Conservation (phyloP, 768 basidiomycete genomes). For the Calvatia gigantea region DNA sequence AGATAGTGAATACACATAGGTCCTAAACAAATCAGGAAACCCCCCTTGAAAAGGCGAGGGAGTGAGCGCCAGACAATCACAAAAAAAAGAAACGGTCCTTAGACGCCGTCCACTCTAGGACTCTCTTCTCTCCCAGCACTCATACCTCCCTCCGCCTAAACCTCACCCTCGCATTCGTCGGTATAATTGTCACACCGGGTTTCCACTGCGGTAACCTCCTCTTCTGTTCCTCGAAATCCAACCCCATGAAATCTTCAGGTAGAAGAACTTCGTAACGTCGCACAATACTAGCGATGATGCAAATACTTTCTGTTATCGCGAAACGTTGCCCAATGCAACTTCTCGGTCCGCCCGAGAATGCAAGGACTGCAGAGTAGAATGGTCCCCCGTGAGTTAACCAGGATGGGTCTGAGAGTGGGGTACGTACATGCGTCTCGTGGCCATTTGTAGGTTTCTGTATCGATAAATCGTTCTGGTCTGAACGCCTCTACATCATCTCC, state of each 20-base stretch:
- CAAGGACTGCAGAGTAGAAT: conserved; percentile 24
- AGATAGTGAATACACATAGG: too few relatives aligned
- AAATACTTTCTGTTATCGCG: conserved; percentile 36
- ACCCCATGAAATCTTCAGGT: conserved; percentile 29
- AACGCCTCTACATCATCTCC: conserved; percentile 41
- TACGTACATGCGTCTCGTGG: conserved; percentile 46
- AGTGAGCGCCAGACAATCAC: too few relatives aligned
- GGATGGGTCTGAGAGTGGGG: not conserved
- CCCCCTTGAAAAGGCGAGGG: too few relatives aligned
- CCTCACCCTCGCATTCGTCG: conserved; percentile 24
- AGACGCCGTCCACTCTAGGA: too few relatives aligned
- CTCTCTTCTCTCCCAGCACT: not conserved
- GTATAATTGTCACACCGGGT: conserved; percentile 31
- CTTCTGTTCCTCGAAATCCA: conserved; percentile 29
- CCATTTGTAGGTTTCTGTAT: conserved; percentile 46
- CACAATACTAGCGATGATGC: conserved; percentile 40
- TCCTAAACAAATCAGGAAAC: too few relatives aligned
- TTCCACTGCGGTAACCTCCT: conserved; percentile 32
- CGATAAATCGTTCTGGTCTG: conserved; percentile 48
- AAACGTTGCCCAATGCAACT: conserved; percentile 50
- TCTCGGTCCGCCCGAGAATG: conserved; percentile 43
- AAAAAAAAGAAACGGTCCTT: too few relatives aligned
- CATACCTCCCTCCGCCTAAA: conserved; percentile 8
- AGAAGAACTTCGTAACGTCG: conserved; percentile 37
- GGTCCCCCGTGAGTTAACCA: not conserved